Base-by-base conservation (phyloP, 2,329 filamentous ascomycete species). In the Lasiodiplodia hormozganensis region DNA sequence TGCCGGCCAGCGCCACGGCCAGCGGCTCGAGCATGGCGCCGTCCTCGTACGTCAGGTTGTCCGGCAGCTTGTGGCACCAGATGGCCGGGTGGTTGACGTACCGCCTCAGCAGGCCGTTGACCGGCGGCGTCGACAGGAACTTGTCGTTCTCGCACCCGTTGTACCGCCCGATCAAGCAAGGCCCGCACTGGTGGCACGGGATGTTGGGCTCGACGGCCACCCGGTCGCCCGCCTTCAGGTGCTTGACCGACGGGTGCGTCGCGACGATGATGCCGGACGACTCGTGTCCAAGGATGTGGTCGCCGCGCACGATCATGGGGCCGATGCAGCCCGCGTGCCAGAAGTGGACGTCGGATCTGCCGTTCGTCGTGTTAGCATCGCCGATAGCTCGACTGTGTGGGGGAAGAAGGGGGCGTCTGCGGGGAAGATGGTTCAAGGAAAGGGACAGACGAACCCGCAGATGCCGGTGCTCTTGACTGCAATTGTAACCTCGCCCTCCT, bases 261-360 rank as follows among this genome's bases (percentile, higher is more conserved):
- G 94, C 92, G 73, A 97, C 87, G 69, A 97, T 82, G 51, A 85
- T 90, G 71, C 94, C 95, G 4, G 94, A 91, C 52, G 93, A 96
- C 83, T 98, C 95, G 85, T 98, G 95, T 73, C 95, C 95, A 23
- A 98, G 89, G 76, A 97, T 94, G 81, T 97, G 95, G 76, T 94
- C 91, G 76, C 87, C 92, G 73, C 87, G 87, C 58, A 98, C 95
- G 71, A 97, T 90, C 94, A 97, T 97, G 73, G 94, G 94, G 34
- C 95, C 95, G 78, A 98, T 98, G 83, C 92, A 92, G 73, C 95
- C 95, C 62, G 92, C 91, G 78, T 96, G 93, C 95, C 95, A 98
- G 85, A 98, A 98, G 83, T 98, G 95, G 68, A 98, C 90, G 81
- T 97, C 94, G 70, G 93, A 97, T 69, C 92, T 95, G 74, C 64